Evolutionary conservation across 805 yeast genomes (phyloP).

Genomic region (Maudiozyma bulderi): DNA sequence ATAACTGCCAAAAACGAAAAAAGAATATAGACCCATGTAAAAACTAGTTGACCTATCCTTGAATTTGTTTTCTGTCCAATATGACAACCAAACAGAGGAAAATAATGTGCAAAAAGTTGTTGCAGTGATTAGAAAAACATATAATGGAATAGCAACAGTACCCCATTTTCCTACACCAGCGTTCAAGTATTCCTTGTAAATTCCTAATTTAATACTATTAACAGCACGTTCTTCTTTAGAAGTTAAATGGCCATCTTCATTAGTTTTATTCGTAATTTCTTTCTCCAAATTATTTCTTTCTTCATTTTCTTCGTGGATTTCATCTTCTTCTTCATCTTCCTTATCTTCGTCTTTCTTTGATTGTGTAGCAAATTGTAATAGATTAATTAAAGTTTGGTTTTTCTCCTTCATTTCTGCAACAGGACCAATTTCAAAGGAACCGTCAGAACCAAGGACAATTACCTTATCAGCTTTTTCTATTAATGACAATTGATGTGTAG

Average conservation of each 20-base stretch:
- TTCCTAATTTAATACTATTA: slow-evolving; percentile 39
- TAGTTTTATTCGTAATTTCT: slow-evolving; percentile 7
- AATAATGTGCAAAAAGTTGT: slow-evolving; percentile 26
- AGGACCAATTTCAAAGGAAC: slow-evolving; percentile 57
- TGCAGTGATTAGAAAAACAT: slow-evolving; percentile 16
- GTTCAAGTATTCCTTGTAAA: slow-evolving; percentile 42
- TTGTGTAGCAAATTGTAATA: slow-evolving; percentile 39
- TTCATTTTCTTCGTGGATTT: slow-evolving; percentile 4
- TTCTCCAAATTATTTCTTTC: slow-evolving; percentile 13
- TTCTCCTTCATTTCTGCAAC: slow-evolving; percentile 40
- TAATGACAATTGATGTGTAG: slow-evolving; percentile 75
- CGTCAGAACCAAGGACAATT: slow-evolving; percentile 53
- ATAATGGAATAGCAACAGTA: slow-evolving; percentile 16
- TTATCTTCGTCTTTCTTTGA: slow-evolving; percentile 15
- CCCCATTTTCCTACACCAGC: slow-evolving; percentile 46
- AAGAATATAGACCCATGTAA: slow-evolving; percentile 69
- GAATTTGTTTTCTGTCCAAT: slow-evolving; percentile 63
- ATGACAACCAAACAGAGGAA: slow-evolving; percentile 60
- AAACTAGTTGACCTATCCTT: slow-evolving; percentile 37
- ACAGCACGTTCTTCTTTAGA: slow-evolving; percentile 50
- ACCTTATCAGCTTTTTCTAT: slow-evolving; percentile 64
- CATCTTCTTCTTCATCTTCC: slow-evolving; percentile 14
- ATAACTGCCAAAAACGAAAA: slow-evolving; percentile 41
- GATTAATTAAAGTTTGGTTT: slow-evolving; percentile 39
- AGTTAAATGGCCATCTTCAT: slow-evolving; percentile 31